Conservation (phyloP, 2,329 filamentous ascomycete species). For the Exophiala phaeomuriformis region DNA sequence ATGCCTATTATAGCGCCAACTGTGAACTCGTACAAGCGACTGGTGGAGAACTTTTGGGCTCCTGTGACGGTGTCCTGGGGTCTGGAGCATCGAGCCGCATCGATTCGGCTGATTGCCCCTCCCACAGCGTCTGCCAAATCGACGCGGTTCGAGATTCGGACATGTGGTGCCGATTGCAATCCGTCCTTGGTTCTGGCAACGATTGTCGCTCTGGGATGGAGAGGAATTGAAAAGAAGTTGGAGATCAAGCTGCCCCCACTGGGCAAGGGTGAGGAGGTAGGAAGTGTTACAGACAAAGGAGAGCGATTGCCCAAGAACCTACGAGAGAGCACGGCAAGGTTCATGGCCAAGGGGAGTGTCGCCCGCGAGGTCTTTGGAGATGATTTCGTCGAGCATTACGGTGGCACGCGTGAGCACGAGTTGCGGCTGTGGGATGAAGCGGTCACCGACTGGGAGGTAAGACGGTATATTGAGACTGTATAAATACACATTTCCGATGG, state of each 20-base stretch:
- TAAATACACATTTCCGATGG: conserved; percentile 10
- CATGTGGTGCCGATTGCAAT: conserved; percentile 90
- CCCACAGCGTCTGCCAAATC: conserved; percentile 77
- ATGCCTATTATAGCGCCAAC: conserved; percentile 95
- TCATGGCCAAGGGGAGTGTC: conserved; percentile 70
- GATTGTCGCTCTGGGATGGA: conserved; percentile 79
- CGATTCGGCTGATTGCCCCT: conserved; percentile 80
- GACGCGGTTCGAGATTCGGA: conserved; percentile 86
- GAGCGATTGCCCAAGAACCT: conserved; percentile 74
- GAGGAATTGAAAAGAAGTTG: conserved; percentile 87
- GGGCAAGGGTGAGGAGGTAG: conserved; percentile 75
- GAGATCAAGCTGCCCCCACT: conserved; percentile 75
- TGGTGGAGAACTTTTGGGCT: conserved; percentile 99
- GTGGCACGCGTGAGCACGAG: conserved; percentile 87
- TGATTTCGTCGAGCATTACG: conserved; percentile 92
- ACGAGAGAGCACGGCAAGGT: conserved; percentile 73
- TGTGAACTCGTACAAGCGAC: conserved; percentile 93
- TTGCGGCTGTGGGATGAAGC: conserved; percentile 87
- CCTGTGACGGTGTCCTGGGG: conserved; percentile 98
- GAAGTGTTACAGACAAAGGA: conserved; percentile 62
- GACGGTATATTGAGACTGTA: conserved; percentile 27
- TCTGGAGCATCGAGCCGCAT: conserved; percentile 86
- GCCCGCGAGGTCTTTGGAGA: conserved; percentile 93
- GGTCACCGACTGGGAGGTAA: conserved; percentile 85
- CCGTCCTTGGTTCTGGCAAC: conserved; percentile 79